Conservation (phyloP, 192 early-diverging fungal genomes). For the Mortierella hygrophila region DNA sequence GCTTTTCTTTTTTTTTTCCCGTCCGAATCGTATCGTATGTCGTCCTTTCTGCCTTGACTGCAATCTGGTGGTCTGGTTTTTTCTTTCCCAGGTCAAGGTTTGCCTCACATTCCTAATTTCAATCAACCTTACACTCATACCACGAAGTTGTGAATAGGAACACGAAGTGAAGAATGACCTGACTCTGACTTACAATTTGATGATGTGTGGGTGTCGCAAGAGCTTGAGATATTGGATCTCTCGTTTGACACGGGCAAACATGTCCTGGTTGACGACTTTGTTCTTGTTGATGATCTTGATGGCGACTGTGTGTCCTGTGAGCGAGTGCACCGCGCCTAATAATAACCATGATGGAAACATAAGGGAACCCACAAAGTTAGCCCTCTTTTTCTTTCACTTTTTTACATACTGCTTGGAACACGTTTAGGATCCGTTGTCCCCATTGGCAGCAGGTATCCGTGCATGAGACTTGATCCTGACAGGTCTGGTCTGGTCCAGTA, state of each 20-base stretch:
- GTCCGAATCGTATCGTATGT: not conserved
- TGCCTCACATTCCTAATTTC: not conserved
- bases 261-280: slow-evolving; percentile 94
- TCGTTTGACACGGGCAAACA: slow-evolving; percentile 94
- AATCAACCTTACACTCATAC: not conserved
- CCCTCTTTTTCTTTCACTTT: too few species aligned
- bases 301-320: slow-evolving; percentile 96
- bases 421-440: not conserved
- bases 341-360: not conserved
- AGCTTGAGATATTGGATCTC: slow-evolving; percentile 98
- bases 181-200: slow-evolving; percentile 83
- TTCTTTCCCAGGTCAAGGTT: not conserved
- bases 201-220: slow-evolving; percentile 97
- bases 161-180: not conserved
- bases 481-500: not conserved
- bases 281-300: slow-evolving; percentile 96
- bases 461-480: not conserved
- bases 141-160: not conserved
- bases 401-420: not conserved
- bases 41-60: not conserved
- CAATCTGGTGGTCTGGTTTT: not conserved
- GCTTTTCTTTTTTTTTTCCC: not conserved
- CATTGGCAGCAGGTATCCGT: not conserved
- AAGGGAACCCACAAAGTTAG: not conserved
- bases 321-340: slow-evolving; percentile 95